Evolutionary conservation across 1,139 yeast species (phyloP).

Genomic region (Pneumocystis wakefieldiae): DNA sequence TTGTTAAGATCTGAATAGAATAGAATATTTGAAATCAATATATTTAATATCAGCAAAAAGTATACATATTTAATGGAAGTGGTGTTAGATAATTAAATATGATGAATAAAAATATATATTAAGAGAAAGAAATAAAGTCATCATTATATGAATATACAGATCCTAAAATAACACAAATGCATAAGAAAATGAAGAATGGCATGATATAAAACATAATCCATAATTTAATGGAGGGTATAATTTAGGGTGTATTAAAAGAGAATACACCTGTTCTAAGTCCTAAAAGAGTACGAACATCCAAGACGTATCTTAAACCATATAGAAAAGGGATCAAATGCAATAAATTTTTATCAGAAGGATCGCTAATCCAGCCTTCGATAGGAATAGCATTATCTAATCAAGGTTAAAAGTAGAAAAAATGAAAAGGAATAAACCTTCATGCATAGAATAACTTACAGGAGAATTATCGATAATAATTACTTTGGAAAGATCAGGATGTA

Average conservation of each 20-base stretch:
- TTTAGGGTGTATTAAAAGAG: conserved; percentile 4
- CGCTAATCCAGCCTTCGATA: conserved; percentile 96
- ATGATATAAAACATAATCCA: not conserved
- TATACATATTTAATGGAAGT: no score
- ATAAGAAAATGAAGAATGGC: not conserved
- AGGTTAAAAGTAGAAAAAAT: not conserved
- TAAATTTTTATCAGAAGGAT: conserved; percentile 73
- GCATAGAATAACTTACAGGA: conserved; percentile 71
- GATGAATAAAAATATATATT: no score
- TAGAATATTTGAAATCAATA: no score
- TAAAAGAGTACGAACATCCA: conserved; percentile 73
- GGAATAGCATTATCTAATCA: conserved; percentile 58
- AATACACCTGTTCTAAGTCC: conserved; percentile 63
- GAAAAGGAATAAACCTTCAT: conserved; percentile 28
- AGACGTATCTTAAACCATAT: conserved; percentile 60
- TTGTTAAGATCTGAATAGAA: no score
- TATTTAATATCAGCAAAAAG: no score
- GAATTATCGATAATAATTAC: conserved; percentile 80
- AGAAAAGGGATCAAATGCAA: conserved; percentile 68
- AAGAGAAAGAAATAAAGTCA: no score
- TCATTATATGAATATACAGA: no score
- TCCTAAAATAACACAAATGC: not conserved
- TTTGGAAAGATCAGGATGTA: conserved; percentile 45
- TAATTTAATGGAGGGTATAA: not conserved
- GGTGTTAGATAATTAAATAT: no score